These are phyloP conservation scores for Cutaneotrichosporon sp. DNA, from an alignment of 1,284 basidiomycete genomes.

Conservation along the genomic window DNA sequence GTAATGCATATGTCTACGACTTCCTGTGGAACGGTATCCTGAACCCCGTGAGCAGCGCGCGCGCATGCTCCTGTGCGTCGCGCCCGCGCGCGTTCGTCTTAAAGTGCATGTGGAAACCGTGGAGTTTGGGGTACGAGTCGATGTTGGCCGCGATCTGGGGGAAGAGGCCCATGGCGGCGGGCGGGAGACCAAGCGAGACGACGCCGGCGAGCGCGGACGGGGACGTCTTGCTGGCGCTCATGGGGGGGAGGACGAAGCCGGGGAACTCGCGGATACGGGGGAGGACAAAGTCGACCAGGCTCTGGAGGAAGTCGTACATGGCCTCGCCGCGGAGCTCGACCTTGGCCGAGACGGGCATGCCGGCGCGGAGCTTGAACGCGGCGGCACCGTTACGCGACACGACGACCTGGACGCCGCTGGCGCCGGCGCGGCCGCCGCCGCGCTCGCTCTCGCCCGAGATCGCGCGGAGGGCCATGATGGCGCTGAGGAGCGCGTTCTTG, in stretches of 20 bases:
- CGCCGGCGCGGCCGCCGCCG: slow-evolving; percentile 68
- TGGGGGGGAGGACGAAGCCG: slow-evolving; percentile 74
- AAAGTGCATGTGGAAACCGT: slow-evolving; percentile 90
- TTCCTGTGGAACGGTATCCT: slow-evolving; percentile 72
- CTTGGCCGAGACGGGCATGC: slow-evolving; percentile 82
- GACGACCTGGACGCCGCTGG: slow-evolving; percentile 78
- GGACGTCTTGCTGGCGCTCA: slow-evolving; percentile 57
- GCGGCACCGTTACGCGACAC: slow-evolving; percentile 76
- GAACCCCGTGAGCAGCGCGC: slow-evolving; percentile 82
- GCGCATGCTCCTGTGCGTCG: slow-evolving; percentile 81
- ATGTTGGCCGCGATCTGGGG: slow-evolving; percentile 92
- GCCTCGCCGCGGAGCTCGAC: slow-evolving; percentile 84
- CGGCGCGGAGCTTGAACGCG: slow-evolving; percentile 79
- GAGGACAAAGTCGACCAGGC: slow-evolving; percentile 89
- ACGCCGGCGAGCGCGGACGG: slow-evolving; percentile 81
- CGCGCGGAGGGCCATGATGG: slow-evolving; percentile 83
- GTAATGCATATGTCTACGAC: slow-evolving; percentile 26
- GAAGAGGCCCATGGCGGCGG: slow-evolving; percentile 85
- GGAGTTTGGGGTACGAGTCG: slow-evolving; percentile 77
- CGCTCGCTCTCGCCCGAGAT: slow-evolving; percentile 78
- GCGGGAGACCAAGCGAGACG: slow-evolving; percentile 82
- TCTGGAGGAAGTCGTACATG: slow-evolving; percentile 92
- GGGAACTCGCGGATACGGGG: slow-evolving; percentile 88
- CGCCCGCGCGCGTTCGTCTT: slow-evolving; percentile 79
- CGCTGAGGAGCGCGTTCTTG: slow-evolving; percentile 75